Conservation (phyloP, 768 basidiomycete genomes). For the Botryobasidium botryosum region DNA sequence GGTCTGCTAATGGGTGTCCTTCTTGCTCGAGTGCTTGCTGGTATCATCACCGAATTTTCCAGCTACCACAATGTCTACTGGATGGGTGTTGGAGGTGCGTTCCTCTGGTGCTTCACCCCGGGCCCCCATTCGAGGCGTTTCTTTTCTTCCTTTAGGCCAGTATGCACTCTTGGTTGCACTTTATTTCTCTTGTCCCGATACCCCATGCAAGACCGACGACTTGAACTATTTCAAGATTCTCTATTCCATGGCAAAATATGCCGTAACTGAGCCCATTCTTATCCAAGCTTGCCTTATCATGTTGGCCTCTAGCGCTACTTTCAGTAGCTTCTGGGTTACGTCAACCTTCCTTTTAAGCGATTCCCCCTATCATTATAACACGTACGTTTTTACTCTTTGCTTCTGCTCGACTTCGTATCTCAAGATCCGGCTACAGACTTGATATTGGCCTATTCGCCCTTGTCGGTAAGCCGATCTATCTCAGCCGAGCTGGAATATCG, state of each 20-base stretch:
- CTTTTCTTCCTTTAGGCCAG: too few relatives aligned
- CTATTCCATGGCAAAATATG: constrained; percentile 55
- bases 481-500: too few relatives aligned
- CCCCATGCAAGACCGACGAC: too few relatives aligned
- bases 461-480: too few relatives aligned
- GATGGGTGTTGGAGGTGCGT: constrained; percentile 25
- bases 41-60: constrained; percentile 53
- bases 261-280: constrained; percentile 60
- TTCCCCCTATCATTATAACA: constrained; percentile 25
- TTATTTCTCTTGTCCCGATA: constrained; percentile 2
- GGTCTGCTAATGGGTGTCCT: constrained; percentile 51
- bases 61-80: constrained; percentile 37
- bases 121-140: too few relatives aligned
- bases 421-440: constrained; percentile 25
- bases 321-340: constrained; percentile 38
- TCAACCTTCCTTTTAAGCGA: constrained; percentile 31
- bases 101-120: not conserved
- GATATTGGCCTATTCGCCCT: constrained; percentile 61
- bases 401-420: not conserved
- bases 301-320: constrained; percentile 12
- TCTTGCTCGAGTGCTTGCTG: constrained; percentile 55
- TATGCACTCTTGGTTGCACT: too few relatives aligned
- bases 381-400: constrained; percentile 12
- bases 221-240: constrained; percentile 24
- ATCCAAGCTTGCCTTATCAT: constrained; percentile 33